Evolutionary conservation across 169 alveolate genomes (phyloP).

Genomic region (Neospora caninum): DNA sequence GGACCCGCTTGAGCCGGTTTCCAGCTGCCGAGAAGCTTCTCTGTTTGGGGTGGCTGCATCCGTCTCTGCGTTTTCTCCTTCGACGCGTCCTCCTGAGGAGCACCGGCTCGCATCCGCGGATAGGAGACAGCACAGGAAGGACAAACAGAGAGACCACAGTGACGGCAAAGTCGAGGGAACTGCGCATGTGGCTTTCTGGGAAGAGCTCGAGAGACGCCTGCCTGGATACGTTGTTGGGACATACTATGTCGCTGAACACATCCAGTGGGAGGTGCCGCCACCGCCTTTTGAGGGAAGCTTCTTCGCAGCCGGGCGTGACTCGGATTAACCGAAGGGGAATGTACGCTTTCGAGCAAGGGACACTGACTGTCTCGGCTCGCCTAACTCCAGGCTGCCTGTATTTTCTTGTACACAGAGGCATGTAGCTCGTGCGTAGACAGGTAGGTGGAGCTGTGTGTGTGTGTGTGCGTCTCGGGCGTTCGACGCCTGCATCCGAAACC

Average conservation of each 20-base stretch:
- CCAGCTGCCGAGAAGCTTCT: not conserved
- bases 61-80: not conserved
- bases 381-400: too few species aligned
- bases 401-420: too few species aligned
- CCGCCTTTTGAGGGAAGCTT: constrained; percentile 22
- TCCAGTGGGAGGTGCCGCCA: constrained; percentile 23
- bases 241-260: constrained; percentile 21
- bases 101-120: not conserved
- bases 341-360: too few species aligned
- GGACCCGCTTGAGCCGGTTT: constrained; percentile 27
- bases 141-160: too few species aligned
- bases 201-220: constrained; percentile 2
- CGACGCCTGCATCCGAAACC: too few species aligned
- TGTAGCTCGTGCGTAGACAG: too few species aligned
- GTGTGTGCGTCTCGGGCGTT: too few species aligned
- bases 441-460: too few species aligned
- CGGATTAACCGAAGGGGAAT: too few species aligned
- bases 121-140: not conserved
- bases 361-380: too few species aligned
- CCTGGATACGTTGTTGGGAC: not conserved
- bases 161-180: not conserved
- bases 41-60: not conserved
- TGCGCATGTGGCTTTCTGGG: constrained; percentile 20
- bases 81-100: not conserved
- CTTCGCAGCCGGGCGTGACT: not conserved